A percentile compares a stretch with the other conserved stretches of the same genome.
Conservation (phyloP, 2,329 filamentous ascomycete species). For the Trichoderma lentiforme region DNA sequence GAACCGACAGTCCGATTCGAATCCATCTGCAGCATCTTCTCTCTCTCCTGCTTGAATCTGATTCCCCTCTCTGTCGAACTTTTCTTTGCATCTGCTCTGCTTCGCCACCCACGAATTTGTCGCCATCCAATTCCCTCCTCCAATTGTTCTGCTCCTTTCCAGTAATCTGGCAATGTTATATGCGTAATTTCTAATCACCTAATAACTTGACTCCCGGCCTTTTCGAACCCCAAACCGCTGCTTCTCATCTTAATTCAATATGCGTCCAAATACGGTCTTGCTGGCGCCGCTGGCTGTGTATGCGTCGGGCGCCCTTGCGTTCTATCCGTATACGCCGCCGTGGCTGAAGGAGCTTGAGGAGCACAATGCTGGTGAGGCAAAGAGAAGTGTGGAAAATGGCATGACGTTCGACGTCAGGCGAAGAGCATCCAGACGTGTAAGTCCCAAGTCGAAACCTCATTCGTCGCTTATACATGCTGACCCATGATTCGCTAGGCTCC, state of each 20-base stretch:
- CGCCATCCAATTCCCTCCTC: background rate
- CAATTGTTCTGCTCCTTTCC: background rate
- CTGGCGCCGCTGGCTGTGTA: conserved; percentile 49
- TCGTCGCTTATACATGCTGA: background rate
- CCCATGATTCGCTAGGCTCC: conserved; percentile 28
- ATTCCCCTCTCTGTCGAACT: background rate
- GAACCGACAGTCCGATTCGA: background rate
- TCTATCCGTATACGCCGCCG: conserved; percentile 44
- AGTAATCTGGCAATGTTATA: conserved; percentile 17
- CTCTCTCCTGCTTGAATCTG: background rate
- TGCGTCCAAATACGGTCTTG: conserved; percentile 37
- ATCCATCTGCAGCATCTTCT: background rate
- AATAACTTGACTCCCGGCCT: conserved; percentile 4
- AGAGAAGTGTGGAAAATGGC: conserved; percentile 24
- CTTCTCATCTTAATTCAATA: conserved; percentile 24
- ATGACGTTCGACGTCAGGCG: conserved; percentile 43
- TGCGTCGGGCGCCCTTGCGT: conserved; percentile 44
- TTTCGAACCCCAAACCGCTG: background rate
- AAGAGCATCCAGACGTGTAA: conserved; percentile 25
- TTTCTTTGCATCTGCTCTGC: background rate
- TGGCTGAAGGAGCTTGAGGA: conserved; percentile 34
- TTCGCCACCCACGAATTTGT: background rate
- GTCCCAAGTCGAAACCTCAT: background rate
- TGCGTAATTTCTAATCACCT: conserved; percentile 21
- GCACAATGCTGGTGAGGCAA: conserved; percentile 24